These are phyloP conservation scores for Cryptococcus jaspeensis DNA, from an alignment of 1,284 basidiomycete species.

Conservation along the genomic window DNA sequence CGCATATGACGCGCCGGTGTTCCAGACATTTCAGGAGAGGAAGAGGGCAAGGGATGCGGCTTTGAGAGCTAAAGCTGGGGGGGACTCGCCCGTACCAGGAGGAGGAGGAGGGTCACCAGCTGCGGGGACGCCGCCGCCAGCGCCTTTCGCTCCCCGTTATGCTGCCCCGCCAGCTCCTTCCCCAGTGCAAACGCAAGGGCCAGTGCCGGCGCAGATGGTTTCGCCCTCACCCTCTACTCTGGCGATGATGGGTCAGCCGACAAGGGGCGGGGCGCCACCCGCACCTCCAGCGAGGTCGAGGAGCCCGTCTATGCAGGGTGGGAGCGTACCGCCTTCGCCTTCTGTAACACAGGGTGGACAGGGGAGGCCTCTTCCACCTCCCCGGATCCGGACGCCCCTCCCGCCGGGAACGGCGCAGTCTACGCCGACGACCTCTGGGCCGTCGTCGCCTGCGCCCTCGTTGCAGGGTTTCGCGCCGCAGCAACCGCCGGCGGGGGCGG, in stretches of 20 bases:
- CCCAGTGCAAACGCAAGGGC: not conserved
- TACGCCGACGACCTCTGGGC: not conserved
- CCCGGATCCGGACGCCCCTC: not conserved
- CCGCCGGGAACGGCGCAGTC: not conserved
- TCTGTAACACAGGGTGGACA: too few species aligned
- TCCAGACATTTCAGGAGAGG: slow-evolving; percentile 48
- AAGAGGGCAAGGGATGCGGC: slow-evolving; percentile 41
- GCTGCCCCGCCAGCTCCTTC: slow-evolving; percentile 1
- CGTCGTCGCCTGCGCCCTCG: slow-evolving; percentile 9
- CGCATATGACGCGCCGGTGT: slow-evolving; percentile 42
- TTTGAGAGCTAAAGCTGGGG: slow-evolving; percentile 15
- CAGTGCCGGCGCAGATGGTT: slow-evolving; percentile 2
- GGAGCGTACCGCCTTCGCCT: too few species aligned
- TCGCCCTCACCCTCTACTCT: slow-evolving; percentile 10
- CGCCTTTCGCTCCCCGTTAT: not conserved
- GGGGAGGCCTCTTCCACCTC: not conserved
- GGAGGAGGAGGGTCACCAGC: not conserved
- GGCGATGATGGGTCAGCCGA: slow-evolving; percentile 19
- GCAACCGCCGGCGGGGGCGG: not conserved
- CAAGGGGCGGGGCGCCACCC: not conserved
- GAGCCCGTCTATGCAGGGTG: too few species aligned
- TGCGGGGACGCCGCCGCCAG: not conserved
- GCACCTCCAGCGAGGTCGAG: not conserved
- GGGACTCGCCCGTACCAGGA: not conserved
- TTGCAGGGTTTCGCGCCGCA: slow-evolving; percentile 4